These are phyloP conservation scores for Monosporascus sp. DNA, from an alignment of 2,329 filamentous ascomycete genomes.

Conservation along the genomic window DNA sequence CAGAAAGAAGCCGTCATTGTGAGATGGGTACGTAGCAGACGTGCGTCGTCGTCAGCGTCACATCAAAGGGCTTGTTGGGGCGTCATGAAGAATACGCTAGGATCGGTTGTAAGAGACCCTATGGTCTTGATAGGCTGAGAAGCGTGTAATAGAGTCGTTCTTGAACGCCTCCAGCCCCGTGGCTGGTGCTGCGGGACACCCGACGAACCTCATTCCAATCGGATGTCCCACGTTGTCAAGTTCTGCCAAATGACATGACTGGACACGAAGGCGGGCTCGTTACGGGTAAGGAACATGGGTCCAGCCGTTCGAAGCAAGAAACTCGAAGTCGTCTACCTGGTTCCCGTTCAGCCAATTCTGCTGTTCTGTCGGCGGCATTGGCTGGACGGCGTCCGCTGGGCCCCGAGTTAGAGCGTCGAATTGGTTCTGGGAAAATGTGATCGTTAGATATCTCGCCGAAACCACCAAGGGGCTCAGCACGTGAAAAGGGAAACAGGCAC, in stretches of 20 bases:
- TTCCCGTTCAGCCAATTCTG: neutral
- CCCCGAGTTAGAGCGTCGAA: slow-evolving; percentile 21
- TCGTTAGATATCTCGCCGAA: slow-evolving; percentile 7
- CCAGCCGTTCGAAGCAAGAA: neutral
- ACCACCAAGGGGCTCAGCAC: neutral
- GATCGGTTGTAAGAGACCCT: no score
- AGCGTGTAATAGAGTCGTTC: no score
- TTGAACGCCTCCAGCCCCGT: neutral
- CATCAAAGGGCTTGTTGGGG: no score
- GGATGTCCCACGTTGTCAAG: neutral
- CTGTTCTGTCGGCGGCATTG: slow-evolving; percentile 8
- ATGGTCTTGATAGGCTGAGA: no score
- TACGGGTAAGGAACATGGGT: neutral
- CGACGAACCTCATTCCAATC: neutral
- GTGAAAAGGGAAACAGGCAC: slow-evolving; percentile 3
- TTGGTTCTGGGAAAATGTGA: slow-evolving; percentile 13
- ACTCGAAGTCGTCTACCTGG: neutral
- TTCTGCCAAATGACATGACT: neutral
- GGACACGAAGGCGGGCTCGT: neutral
- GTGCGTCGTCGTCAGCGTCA: no score
- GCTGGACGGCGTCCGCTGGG: slow-evolving; percentile 12
- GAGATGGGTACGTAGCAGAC: no score
- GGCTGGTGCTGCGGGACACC: neutral
- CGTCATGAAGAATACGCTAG: no score
- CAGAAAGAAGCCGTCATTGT: no score